These are phyloP conservation scores for Jacaranda copaia DNA, from an alignment of 257 asterid species.

Conservation along the genomic window DNA sequence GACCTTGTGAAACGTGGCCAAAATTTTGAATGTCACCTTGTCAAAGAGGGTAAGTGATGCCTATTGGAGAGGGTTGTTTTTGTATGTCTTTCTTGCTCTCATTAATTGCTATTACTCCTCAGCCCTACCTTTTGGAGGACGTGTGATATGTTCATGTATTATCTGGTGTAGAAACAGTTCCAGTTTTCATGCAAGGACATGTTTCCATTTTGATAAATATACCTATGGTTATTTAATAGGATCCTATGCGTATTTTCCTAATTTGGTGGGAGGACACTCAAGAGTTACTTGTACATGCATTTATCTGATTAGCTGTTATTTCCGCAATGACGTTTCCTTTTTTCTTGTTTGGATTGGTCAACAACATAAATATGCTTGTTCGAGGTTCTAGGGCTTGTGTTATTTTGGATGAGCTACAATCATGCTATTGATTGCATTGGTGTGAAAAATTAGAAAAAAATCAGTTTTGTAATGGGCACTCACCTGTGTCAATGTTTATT, in stretches of 20 bases:
- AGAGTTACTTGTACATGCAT: not conserved
- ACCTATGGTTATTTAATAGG: not conserved
- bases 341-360: constrained; percentile 7
- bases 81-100: constrained; percentile 28
- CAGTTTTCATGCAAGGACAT: not conserved
- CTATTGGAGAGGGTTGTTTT: constrained; percentile 36
- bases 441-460: not conserved
- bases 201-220: not conserved
- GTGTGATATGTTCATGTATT: constrained; percentile 19
- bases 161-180: not conserved
- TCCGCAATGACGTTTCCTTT: constrained; percentile 16
- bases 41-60: constrained; percentile 54
- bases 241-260: not conserved
- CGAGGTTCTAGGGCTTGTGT: constrained; percentile 21
- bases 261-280: not conserved
- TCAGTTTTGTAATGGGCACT: not conserved
- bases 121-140: constrained; percentile 11
- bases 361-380: not conserved
- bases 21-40: constrained; percentile 49
- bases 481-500: not conserved
- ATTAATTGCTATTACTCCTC: constrained; percentile 17
- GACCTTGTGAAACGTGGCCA: constrained; percentile 53
- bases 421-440: not conserved
- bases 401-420: constrained; percentile 3
- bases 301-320: constrained; percentile 10